Evolutionary conservation across 2,329 filamentous ascomycete species (phyloP).

Genomic region (Cladosporium velox): DNA sequence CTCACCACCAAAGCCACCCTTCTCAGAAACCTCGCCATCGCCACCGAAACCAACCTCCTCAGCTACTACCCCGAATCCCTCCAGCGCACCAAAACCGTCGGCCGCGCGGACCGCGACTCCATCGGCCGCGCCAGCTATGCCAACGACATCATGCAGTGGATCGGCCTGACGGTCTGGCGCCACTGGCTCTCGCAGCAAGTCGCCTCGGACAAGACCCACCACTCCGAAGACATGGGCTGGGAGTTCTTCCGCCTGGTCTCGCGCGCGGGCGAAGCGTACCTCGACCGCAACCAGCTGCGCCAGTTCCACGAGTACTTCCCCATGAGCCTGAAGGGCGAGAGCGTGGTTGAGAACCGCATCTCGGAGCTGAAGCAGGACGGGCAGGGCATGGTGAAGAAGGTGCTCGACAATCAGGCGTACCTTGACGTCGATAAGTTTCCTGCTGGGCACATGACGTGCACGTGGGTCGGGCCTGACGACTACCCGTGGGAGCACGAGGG

Average conservation of each 20-base stretch:
- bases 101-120: conserved; percentile 35
- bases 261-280: conserved; percentile 47
- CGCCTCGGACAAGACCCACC: conserved; percentile 41
- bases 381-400: conserved; percentile 14
- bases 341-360: conserved; percentile 45
- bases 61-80: conserved; percentile 38
- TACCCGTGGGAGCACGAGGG: conserved; percentile 16
- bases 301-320: conserved; percentile 46
- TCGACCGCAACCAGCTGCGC: conserved; percentile 41
- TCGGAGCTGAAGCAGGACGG: conserved; percentile 44
- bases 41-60: conserved; percentile 36
- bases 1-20: conserved; percentile 36
- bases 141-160: conserved; percentile 55
- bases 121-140: conserved; percentile 47
- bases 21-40: conserved; percentile 33
- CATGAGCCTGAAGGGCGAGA: conserved; percentile 46
- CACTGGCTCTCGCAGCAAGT: conserved; percentile 50
- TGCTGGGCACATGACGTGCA: conserved; percentile 14
- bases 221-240: conserved; percentile 49
- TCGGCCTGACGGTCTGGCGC: conserved; percentile 50
- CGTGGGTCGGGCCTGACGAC: conserved; percentile 15
- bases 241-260: conserved; percentile 47
- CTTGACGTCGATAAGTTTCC: conserved; percentile 14
- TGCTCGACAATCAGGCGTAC: conserved; percentile 11
- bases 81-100: conserved; percentile 30